Percentiles rank a stretch among this genome's conserved stretches.
phyloP scores from a whole-genome alignment of 225 moss, liverwort and hornwort species.

The Asterella californica region DNA sequence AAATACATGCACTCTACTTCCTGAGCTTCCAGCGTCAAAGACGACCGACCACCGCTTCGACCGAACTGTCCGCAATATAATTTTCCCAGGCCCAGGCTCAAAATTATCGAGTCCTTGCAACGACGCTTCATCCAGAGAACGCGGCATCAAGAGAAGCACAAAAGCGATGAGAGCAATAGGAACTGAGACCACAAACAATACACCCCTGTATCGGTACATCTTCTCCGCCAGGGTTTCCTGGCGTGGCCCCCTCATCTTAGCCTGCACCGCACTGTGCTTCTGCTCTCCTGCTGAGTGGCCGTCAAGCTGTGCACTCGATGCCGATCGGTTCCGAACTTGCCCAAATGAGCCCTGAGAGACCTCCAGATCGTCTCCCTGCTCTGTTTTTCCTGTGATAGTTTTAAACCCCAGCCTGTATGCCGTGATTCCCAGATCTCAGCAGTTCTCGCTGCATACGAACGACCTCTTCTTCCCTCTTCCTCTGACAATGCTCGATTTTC shows the following conservation, averaged over 20 bases:
- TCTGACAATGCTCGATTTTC: not conserved
- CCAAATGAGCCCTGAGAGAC: conserved; percentile 13
- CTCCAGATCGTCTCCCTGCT: conserved; percentile 27
- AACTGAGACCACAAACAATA: conserved; percentile 76
- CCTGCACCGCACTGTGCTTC: conserved; percentile 27
- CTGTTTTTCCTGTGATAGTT: not conserved
- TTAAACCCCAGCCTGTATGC: not conserved
- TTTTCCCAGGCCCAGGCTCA: conserved; percentile 31
- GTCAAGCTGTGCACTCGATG: conserved; percentile 46
- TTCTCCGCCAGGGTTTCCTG: conserved; percentile 81
- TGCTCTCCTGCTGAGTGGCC: conserved; percentile 20
- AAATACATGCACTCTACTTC: conserved; percentile 92
- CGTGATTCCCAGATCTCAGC: conserved; percentile 6
- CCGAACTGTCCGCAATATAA: conserved; percentile 1
- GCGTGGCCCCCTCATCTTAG: conserved; percentile 78
- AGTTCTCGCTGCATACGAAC: not conserved
- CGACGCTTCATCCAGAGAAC: conserved; percentile 45
- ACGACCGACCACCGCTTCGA: conserved; percentile 75
- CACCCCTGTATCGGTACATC: conserved; percentile 84
- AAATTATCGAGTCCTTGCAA: conserved; percentile 33
- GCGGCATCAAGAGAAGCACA: conserved; percentile 87
- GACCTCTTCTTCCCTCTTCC: not conserved
- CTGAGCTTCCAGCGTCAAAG: conserved; percentile 97
- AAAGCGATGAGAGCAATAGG: conserved; percentile 78
- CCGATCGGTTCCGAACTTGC: conserved; percentile 45